phyloP scores from a whole-genome alignment of 441 rosid species.

The Pelargonium cotyledonis region DNA sequence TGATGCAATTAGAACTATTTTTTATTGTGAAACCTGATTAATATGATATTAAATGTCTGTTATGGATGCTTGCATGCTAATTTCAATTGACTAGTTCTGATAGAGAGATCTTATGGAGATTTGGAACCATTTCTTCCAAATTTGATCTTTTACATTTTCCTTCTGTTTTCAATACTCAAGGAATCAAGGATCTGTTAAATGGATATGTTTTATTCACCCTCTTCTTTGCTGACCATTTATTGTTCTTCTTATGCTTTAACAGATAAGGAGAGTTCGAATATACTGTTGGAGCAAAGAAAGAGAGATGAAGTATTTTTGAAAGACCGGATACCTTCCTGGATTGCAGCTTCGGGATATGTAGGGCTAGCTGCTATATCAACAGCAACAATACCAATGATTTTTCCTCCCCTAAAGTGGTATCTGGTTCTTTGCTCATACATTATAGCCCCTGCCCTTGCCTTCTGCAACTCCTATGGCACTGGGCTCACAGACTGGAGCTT shows the following conservation, averaged over 20 bases:
- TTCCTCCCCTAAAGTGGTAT: slow-evolving; percentile 85
- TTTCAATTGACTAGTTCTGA: background rate
- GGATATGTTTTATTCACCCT: background rate
- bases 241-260: slow-evolving; percentile 17
- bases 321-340: slow-evolving; percentile 68
- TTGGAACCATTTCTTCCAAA: background rate
- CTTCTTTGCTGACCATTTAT: slow-evolving; percentile 4
- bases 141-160: background rate
- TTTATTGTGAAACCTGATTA: no score
- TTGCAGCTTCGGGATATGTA: slow-evolving; percentile 74
- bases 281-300: slow-evolving; percentile 48
- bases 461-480: slow-evolving; percentile 86
- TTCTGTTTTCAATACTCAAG: no score
- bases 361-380: slow-evolving; percentile 87
- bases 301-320: slow-evolving; percentile 68
- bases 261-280: slow-evolving; percentile 48
- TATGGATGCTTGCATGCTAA: background rate
- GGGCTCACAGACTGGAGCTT: slow-evolving; percentile 85
- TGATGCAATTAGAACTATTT: no score
- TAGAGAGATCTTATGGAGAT: background rate
- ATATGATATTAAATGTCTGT: no score
- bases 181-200: background rate
- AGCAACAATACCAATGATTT: slow-evolving; percentile 56
- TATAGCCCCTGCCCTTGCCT: slow-evolving; percentile 84
- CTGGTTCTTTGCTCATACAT: slow-evolving; percentile 68